Percentiles rank a stretch among this genome's conserved stretches.
phyloP scores from a whole-genome alignment of 1,139 yeast genomes.

The Lodderomyces parapsilosis region DNA sequence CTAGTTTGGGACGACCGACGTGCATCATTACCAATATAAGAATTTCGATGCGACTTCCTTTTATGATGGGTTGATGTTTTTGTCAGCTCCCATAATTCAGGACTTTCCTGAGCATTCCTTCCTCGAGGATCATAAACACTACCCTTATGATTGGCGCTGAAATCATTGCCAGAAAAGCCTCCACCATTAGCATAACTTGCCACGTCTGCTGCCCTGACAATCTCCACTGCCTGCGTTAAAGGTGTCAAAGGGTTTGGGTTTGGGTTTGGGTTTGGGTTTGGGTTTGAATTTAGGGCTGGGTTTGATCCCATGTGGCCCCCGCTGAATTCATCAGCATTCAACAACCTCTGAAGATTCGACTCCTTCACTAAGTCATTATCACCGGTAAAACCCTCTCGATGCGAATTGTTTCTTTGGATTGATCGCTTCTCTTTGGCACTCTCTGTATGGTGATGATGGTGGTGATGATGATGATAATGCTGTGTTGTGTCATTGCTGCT shows the following conservation, averaged over 20 bases:
- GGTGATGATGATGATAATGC: constrained; percentile 31
- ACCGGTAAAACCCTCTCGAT: neutral
- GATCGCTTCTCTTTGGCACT: neutral
- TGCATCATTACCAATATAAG: neutral
- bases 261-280: no score
- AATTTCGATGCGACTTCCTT: neutral
- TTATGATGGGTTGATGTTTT: constrained; percentile 22
- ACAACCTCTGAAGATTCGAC: constrained; percentile 40
- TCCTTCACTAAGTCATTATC: constrained; percentile 17
- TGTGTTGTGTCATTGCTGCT: constrained; percentile 6
- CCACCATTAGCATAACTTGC: constrained; percentile 11
- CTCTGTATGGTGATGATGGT: constrained; percentile 19
- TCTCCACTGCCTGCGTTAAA: constrained; percentile 43
- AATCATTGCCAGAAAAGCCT: constrained; percentile 9
- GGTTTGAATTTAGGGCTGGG: no score
- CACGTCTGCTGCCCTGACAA: constrained; percentile 38
- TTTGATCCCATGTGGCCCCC: constrained; percentile 14
- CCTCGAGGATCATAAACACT: neutral
- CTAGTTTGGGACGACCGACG: neutral
- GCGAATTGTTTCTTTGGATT: neutral
- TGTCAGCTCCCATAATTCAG: constrained; percentile 62
- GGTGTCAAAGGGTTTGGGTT: constrained; percentile 36
- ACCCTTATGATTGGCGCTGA: neutral
- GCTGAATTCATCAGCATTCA: constrained; percentile 26
- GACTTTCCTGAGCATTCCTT: constrained; percentile 19